Evolutionary conservation across 129 eudicot species (phyloP).

Genomic region (Centaurea solstitialis): DNA sequence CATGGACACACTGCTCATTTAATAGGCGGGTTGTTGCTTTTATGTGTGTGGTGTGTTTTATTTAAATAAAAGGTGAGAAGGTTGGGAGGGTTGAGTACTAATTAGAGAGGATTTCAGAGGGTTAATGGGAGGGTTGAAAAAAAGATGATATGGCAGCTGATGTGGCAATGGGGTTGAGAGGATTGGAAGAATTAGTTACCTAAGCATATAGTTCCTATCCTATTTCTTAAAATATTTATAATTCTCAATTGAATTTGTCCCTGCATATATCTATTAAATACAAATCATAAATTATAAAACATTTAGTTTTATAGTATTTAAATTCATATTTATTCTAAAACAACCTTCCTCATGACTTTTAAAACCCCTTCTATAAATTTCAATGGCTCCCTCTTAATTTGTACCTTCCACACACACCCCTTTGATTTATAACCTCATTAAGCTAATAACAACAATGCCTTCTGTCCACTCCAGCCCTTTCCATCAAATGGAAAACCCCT

Average conservation of each 20-base stretch:
- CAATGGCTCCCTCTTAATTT: slow-evolving; percentile 2
- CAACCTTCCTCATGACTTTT: not conserved
- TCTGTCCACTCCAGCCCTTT: slow-evolving; percentile 56
- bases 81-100: no score
- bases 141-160: no score
- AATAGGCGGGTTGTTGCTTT: no score
- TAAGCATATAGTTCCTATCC: no score
- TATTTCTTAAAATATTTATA: not conserved
- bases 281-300: not conserved
- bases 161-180: no score
- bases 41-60: no score
- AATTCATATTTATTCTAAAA: not conserved
- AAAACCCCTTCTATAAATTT: slow-evolving; percentile 5
- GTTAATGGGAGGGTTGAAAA: no score
- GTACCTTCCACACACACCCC: not conserved
- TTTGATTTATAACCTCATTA: not conserved
- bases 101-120: no score
- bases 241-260: not conserved
- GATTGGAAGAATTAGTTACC: no score
- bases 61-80: no score
- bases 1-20: no score
- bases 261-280: not conserved
- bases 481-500: slow-evolving; percentile 57
- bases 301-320: not conserved
- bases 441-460: slow-evolving; percentile 43